These are phyloP conservation scores for Metschnikowia picachoensis DNA, from an alignment of 805 yeast genomes.

Conservation along the genomic window DNA sequence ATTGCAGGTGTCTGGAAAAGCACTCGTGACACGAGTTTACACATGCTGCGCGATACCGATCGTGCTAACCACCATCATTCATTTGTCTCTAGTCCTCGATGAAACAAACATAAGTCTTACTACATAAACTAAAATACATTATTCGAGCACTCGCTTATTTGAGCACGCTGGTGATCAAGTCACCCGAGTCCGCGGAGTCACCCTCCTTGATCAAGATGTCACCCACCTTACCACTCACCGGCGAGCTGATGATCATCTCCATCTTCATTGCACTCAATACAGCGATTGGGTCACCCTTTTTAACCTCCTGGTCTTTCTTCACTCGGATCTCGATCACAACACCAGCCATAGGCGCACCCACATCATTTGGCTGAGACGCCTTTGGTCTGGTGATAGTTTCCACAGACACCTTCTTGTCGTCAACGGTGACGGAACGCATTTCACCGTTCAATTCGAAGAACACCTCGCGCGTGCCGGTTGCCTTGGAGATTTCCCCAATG, in stretches of 20 bases:
- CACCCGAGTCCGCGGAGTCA: constrained; percentile 94
- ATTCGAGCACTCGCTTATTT: constrained; percentile 12
- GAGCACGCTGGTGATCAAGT: constrained; percentile 52
- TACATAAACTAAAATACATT: background rate
- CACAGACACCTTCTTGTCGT: constrained; percentile 81
- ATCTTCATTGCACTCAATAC: constrained; percentile 97
- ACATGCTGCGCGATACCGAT: too few relatives aligned
- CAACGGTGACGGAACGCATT: constrained; percentile 90
- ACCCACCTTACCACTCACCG: constrained; percentile 78
- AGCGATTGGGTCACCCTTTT: constrained; percentile 94
- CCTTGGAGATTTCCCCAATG: constrained; percentile 78
- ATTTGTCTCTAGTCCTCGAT: background rate
- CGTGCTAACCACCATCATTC: background rate
- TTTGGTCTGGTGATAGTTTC: constrained; percentile 85
- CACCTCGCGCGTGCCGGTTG: constrained; percentile 91
- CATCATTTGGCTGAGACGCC: constrained; percentile 89
- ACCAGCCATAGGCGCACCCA: constrained; percentile 99
- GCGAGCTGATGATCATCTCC: constrained; percentile 98
- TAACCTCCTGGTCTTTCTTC: constrained; percentile 80
- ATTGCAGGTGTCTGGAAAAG: too few relatives aligned
- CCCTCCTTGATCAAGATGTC: constrained; percentile 80
- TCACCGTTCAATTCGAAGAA: constrained; percentile 98
- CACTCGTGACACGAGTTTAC: too few relatives aligned
- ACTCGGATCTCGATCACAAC: constrained; percentile 93
- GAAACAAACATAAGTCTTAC: background rate